These are phyloP conservation scores for Populus hybrid DNA, from an alignment of 441 rosid species.

Conservation along the genomic window DNA sequence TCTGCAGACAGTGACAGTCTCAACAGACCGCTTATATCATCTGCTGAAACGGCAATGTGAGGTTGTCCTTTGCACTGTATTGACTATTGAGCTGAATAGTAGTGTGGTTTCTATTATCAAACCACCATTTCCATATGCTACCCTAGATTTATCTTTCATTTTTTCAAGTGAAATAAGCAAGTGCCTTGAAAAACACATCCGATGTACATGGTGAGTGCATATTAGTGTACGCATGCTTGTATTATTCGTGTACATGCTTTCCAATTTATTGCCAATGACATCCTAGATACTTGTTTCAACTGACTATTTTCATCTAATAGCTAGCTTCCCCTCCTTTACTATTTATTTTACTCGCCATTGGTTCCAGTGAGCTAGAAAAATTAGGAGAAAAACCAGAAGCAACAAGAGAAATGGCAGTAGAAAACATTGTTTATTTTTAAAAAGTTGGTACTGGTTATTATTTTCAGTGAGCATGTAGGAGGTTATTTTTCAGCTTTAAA, in stretches of 20 bases:
- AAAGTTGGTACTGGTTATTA: not conserved
- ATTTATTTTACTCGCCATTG: not conserved
- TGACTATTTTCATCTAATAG: not conserved
- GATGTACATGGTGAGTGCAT: not conserved
- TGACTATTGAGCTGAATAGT: not conserved
- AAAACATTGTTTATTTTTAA: not conserved
- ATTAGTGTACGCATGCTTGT: not conserved
- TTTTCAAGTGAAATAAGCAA: not conserved
- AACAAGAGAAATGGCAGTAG: not conserved
- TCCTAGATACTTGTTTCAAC: not conserved
- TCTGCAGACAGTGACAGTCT: constrained; percentile 50
- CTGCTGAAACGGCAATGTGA: constrained; percentile 34
- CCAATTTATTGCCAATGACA: not conserved
- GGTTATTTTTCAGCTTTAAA: too few species aligned
- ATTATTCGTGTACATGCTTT: not conserved
- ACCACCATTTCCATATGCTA: constrained; percentile 5
- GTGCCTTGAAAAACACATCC: not conserved
- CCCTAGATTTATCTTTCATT: not conserved
- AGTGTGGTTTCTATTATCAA: not conserved
- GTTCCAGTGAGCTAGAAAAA: not conserved
- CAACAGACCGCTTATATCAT: constrained; percentile 58
- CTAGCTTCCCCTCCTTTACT: not conserved
- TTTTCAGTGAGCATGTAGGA: not conserved
- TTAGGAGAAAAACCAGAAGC: not conserved
- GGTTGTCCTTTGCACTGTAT: constrained; percentile 13